A percentile compares a stretch with the other conserved stretches of the same genome.
Evolutionary conservation across 2,329 filamentous ascomycete species (phyloP).

Genomic region (Pseudogymnoascus pannorum): DNA sequence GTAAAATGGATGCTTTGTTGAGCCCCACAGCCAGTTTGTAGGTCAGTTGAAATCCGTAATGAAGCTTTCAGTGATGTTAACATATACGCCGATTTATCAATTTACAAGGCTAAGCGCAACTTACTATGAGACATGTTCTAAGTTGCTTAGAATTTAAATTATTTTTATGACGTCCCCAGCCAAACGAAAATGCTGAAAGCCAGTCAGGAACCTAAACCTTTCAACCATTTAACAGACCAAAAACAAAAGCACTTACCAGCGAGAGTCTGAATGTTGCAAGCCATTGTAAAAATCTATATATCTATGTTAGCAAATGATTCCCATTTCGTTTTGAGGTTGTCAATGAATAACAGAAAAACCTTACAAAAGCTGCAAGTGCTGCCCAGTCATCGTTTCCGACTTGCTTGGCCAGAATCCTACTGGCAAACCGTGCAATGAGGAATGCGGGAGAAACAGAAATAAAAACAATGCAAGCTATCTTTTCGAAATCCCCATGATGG

Average conservation of each 20-base stretch:
- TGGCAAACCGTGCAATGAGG: constrained; percentile 13
- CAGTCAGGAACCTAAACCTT: background rate
- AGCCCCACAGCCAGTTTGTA: constrained; percentile 15
- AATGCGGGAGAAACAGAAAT: constrained; percentile 11
- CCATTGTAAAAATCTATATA: constrained; percentile 13
- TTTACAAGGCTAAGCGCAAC: background rate
- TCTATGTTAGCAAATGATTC: background rate
- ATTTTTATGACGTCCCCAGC: constrained; percentile 15
- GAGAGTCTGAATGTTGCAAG: constrained; percentile 14
- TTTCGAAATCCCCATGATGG: constrained; percentile 15
- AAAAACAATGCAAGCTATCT: constrained; percentile 14
- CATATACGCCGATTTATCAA: background rate
- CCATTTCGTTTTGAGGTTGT: background rate
- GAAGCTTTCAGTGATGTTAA: constrained; percentile 11
- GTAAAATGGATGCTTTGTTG: background rate
- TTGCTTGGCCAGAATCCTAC: constrained; percentile 15
- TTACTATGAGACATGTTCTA: constrained; percentile 13
- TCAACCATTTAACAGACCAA: background rate
- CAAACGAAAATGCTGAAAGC: constrained; percentile 9
- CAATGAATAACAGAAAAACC: background rate
- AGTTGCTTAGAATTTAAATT: constrained; percentile 10
- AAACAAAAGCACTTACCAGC: constrained; percentile 8
- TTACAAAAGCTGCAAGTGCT: constrained; percentile 12
- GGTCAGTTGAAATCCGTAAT: constrained; percentile 16
- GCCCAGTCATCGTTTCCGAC: constrained; percentile 16